Conservation (phyloP, 2,329 filamentous ascomycete genomes). For the Botrytis squamosa region DNA sequence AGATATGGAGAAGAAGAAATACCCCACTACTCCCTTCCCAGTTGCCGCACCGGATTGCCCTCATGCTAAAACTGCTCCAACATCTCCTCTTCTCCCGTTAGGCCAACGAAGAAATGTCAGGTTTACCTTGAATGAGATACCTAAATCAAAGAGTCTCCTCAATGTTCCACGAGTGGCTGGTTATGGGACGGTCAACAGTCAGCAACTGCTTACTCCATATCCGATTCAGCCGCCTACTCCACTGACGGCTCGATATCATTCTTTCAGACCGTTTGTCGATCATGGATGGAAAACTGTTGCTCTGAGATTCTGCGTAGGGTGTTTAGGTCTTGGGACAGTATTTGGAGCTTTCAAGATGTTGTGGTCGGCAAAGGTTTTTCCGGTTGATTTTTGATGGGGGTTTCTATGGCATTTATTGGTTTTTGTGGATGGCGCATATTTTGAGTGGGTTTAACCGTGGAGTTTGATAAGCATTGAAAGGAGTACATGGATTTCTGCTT, state of each 20-base stretch:
- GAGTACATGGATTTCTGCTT: neutral
- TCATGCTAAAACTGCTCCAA: neutral
- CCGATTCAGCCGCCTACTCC: conserved; percentile 7
- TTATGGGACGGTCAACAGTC: neutral
- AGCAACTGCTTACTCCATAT: conserved; percentile 9
- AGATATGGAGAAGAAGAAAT: conserved; percentile 1
- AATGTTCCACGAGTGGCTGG: neutral
- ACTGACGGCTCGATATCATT: conserved; percentile 15
- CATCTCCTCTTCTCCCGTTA: neutral
- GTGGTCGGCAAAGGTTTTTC: neutral
- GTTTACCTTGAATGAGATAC: conserved; percentile 1
- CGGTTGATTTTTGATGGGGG: neutral
- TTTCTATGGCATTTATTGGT: neutral
- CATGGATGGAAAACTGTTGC: conserved; percentile 4
- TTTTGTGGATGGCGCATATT: neutral
- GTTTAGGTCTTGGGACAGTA: neutral
- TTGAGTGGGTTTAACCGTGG: neutral
- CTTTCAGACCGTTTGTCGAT: conserved; percentile 16
- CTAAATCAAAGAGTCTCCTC: neutral
- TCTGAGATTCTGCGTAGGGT: conserved; percentile 4
- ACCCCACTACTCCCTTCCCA: conserved; percentile 11
- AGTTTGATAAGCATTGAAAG: neutral
- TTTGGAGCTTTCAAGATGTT: conserved; percentile 3
- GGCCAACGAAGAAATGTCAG: conserved; percentile 5
- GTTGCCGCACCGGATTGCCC: neutral